Evolutionary conservation across 2,329 filamentous ascomycete genomes (phyloP).

Genomic region (Sarocladium strictum): DNA sequence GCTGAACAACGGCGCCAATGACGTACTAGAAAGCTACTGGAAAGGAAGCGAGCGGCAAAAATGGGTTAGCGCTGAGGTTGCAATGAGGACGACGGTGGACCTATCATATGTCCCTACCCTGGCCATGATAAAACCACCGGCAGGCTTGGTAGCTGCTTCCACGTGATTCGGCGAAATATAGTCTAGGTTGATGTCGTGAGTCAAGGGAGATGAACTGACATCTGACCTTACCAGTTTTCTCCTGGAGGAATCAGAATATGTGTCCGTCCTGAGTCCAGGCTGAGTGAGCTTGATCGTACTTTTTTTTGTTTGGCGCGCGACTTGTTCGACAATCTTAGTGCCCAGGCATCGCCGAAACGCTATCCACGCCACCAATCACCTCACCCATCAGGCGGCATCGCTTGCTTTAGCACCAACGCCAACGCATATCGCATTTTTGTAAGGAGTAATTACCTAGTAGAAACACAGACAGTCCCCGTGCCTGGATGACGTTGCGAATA

Average conservation of each 20-base stretch:
- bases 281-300: too few relatives aligned
- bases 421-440: neutral
- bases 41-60: neutral
- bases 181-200: too few relatives aligned
- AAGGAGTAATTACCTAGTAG: too few relatives aligned
- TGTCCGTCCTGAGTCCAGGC: too few relatives aligned
- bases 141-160: neutral
- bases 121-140: neutral
- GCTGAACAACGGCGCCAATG: conserved; percentile 6
- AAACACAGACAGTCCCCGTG: neutral
- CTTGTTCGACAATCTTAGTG: too few relatives aligned
- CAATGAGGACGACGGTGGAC: neutral
- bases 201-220: too few relatives aligned
- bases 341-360: neutral
- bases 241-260: too few relatives aligned
- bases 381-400: neutral
- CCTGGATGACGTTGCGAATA: neutral
- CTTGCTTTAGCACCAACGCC: neutral
- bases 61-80: neutral
- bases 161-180: conserved; percentile 3
- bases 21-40: conserved; percentile 7
- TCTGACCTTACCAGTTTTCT: too few relatives aligned
- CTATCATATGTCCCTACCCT: neutral
- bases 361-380: neutral
- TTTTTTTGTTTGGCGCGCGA: too few relatives aligned